phyloP scores from a whole-genome alignment of 75 land plant species.

The Pinus taeda region DNA sequence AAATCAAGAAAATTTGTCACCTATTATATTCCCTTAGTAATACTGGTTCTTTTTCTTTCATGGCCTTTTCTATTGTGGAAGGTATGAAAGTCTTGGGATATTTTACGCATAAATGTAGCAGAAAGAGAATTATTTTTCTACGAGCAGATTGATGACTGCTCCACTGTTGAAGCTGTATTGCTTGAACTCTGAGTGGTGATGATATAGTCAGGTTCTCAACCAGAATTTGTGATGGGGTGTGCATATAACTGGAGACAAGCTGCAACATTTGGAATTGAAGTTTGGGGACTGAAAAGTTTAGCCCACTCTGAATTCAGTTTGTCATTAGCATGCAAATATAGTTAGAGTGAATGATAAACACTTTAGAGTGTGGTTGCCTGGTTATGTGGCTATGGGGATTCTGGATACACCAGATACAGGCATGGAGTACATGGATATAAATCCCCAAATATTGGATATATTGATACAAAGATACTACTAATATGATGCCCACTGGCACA shows the following conservation, averaged over 20 bases:
- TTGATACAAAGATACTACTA: too few species aligned
- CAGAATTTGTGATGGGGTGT: background rate
- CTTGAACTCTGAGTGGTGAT: background rate
- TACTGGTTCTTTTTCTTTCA: too few species aligned
- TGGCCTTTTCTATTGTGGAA: too few species aligned
- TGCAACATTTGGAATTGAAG: constrained; percentile 1
- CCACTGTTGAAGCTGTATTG: background rate
- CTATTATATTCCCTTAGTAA: background rate
- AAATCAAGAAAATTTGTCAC: background rate
- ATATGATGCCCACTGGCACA: too few species aligned
- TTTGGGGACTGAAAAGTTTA: background rate
- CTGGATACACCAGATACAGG: too few species aligned
- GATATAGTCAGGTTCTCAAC: background rate
- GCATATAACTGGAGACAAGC: background rate
- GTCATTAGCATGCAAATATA: background rate
- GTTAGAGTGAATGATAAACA: background rate
- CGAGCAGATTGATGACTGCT: background rate
- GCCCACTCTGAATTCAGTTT: background rate
- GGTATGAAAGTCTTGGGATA: too few species aligned
- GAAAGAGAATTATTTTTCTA: background rate
- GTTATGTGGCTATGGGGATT: too few species aligned
- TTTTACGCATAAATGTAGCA: background rate
- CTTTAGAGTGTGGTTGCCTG: too few species aligned
- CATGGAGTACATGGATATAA: too few species aligned
- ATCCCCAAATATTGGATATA: too few species aligned